Base-by-base conservation (phyloP, 768 basidiomycete genomes). In the Cystofilobasidium ferigula region DNA sequence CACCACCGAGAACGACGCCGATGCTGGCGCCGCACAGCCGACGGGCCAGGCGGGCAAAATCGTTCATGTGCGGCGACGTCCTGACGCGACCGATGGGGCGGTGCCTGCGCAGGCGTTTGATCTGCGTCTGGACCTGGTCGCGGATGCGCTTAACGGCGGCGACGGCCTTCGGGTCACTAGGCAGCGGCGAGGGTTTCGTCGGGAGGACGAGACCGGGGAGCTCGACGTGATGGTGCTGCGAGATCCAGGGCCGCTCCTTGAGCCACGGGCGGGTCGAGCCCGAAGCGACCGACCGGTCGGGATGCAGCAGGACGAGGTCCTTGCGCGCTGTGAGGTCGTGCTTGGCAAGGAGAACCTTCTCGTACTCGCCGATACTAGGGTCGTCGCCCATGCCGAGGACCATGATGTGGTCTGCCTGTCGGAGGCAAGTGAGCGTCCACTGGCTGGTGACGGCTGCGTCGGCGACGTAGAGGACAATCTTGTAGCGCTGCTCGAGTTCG, bases 371-470 rank as follows among this genome's bases (percentile, higher is more conserved):
- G 8, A 91, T 79, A 24, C 82, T 82, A 0, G 80, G 77, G 18
- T 91, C 92, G 65, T 95, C 92, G 4, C 89, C 93, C 83, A 93
- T 87, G 10, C 89, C 92, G 61, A 94, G 86, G 30, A 67, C 53
- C 51, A 67, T 61, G 42, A 95, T 88, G 73, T 84, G 93, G 77
- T 97, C 92, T 20, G 92, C 92, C 81, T 97, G 94, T 30, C 91
- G 83, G 69, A 99, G 93, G 74, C 93, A 98, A 0, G 92, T 98
- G 76, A 97, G 88, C 35, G 94, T 98, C 95, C 95, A 99, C 24
- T 90, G 87, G 66, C 89, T 93, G 64, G 84, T 88, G 40, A 94
- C 91, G 0, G 93, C 85, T 0, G 94, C 91, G 42, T 67, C 93
- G 9, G 89, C 94, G 36, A 99, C 90, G 73, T 98, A 98, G 20